Base-by-base conservation (phyloP, 768 basidiomycete species). In the Wakefieldia striispora region DNA sequence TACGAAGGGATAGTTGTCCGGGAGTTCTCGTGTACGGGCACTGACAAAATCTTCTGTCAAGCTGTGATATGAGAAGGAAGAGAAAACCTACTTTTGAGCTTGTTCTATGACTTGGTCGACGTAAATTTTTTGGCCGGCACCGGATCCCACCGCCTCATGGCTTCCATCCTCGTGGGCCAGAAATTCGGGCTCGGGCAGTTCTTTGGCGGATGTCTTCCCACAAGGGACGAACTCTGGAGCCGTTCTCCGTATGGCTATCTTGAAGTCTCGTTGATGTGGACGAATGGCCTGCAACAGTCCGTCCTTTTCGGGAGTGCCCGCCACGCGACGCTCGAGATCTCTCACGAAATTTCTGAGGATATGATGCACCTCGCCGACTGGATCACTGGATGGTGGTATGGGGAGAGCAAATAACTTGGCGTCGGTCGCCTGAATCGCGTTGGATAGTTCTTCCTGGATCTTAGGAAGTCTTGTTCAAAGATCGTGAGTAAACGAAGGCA, bases 1-100 rank as follows among this genome's bases (percentile, higher is more conserved):
- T 81, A 81, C 69, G 51, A 83, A 88, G 0, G 86, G 86, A 52
- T 80, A 84, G 51, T 77, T 75, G 13, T 79, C 82, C 0, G 86
- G 86, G 0, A 90, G 23, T 6, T 23, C 23, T 23, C 23, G 79
- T 1, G 86, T 83, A 5, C 82, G 75, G 1, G 87, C 79, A 17
- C 88, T 89, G 48, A 11, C 41, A 36, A 16, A 21, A 43, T 24
- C 26, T 36, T 14, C 46, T 6, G 17, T 50, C n/a, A 34, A 21
- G 7, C 11, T 21, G 31, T 20, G 14, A 37, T 17, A 21, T 17
- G 3, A 0, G 14, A 10, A 34, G 6, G 2, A 12, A 29, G 29
- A 27, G 13, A n/a, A 13, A 40, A 29, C 79, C 19, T 59, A 84
- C 23, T 68, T 57, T 24, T 72, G 59, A 0, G 80, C 81, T 3